Conservation (phyloP, 805 yeast genomes). For the Ogataea populi-albae region DNA sequence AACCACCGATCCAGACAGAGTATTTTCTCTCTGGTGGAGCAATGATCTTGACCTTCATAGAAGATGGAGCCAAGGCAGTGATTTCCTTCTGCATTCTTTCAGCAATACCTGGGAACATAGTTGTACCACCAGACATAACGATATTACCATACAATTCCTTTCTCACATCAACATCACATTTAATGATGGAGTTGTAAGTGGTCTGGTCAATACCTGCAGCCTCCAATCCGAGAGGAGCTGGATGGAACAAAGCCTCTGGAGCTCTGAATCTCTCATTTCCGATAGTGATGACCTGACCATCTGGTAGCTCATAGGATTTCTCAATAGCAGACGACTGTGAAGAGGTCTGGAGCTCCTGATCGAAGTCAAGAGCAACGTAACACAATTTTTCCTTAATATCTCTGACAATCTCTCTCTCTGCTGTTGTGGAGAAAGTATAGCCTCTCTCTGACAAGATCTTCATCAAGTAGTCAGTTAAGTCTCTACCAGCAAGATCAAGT, state of each 20-base stretch:
- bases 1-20: slow-evolving; percentile 99
- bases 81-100: slow-evolving; percentile 99
- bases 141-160: slow-evolving; percentile 98
- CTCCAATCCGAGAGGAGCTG: slow-evolving; percentile 84
- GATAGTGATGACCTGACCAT: slow-evolving; percentile 98
- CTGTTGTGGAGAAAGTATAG: slow-evolving; percentile 97
- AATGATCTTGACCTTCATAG: slow-evolving; percentile 98
- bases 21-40: slow-evolving; percentile 99
- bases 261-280: slow-evolving; percentile 99
- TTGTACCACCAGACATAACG: slow-evolving; percentile 99
- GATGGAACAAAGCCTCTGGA: slow-evolving; percentile 99
- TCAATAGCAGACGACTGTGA: slow-evolving; percentile 97
- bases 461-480: slow-evolving; percentile 98
- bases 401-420: slow-evolving; percentile 95
- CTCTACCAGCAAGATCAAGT: slow-evolving; percentile 99
- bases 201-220: slow-evolving; percentile 99
- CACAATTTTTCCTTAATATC: slow-evolving; percentile 98
- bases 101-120: slow-evolving; percentile 99
- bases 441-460: slow-evolving; percentile 98
- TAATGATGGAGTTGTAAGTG: slow-evolving; percentile 89
- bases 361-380: slow-evolving; percentile 98
- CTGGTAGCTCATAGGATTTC: slow-evolving; percentile 99
- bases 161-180: slow-evolving; percentile 99
- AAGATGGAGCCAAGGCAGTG: slow-evolving; percentile 98
- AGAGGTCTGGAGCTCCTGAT: slow-evolving; percentile 99